A percentile compares a stretch with the other conserved stretches of the same genome.
Evolutionary conservation across 305 asterid species (phyloP).

Genomic region (Fraxinus ornus): DNA sequence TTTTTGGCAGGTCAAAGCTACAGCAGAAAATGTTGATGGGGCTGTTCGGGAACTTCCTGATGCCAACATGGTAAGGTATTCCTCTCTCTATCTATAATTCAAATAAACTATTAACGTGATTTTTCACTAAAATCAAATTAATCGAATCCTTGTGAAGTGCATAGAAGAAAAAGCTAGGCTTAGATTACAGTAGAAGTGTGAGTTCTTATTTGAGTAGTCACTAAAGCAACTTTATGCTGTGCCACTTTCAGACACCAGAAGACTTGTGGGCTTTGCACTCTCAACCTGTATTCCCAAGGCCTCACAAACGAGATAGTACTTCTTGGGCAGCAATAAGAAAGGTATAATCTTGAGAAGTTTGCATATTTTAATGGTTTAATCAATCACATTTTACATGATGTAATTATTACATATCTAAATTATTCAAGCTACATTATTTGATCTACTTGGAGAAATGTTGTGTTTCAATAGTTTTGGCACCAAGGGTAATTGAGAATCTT

Average conservation of each 20-base stretch:
- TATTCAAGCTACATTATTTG: neutral
- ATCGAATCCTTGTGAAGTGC: constrained; percentile 3
- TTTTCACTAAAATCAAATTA: constrained; percentile 15
- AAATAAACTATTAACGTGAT: neutral
- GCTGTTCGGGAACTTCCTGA: constrained; percentile 99
- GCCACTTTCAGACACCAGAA: constrained; percentile 77
- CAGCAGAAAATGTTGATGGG: constrained; percentile 90
- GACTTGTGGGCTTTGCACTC: constrained; percentile 95
- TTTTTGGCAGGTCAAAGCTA: constrained; percentile 82
- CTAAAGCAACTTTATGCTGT: constrained; percentile 31
- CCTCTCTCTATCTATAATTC: constrained; percentile 48
- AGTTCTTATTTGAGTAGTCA: constrained; percentile 13
- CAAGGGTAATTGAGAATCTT: neutral
- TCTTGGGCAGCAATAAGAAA: constrained; percentile 81
- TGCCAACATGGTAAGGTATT: constrained; percentile 99
- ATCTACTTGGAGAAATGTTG: neutral
- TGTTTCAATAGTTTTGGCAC: neutral
- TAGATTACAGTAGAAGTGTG: constrained; percentile 20
- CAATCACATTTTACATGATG: neutral
- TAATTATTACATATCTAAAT: neutral
- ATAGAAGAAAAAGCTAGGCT: neutral
- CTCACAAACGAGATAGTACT: constrained; percentile 68
- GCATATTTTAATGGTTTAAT: constrained; percentile 2
- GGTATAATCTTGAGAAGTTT: constrained; percentile 38
- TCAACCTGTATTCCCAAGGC: constrained; percentile 78